These are phyloP conservation scores for Lantana camara DNA, from an alignment of 257 asterid species.

Conservation along the genomic window DNA sequence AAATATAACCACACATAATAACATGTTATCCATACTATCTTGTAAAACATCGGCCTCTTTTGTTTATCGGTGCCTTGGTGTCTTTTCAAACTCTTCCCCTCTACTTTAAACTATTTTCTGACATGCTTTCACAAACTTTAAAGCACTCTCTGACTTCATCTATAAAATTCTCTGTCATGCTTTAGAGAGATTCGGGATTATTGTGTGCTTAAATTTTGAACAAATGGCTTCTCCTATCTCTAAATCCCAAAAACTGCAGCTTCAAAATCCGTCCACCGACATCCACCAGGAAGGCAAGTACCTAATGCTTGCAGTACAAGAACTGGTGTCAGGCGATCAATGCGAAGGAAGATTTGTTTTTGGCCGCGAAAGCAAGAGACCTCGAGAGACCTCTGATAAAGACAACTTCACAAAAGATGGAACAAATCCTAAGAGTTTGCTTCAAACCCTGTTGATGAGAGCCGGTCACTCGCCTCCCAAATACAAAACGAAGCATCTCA, in stretches of 20 bases:
- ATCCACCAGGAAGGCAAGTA: conserved; percentile 94
- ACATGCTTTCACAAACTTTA: no score
- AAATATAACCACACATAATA: no score
- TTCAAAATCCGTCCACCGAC: conserved; percentile 75
- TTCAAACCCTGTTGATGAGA: conserved; percentile 93
- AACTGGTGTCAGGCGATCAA: conserved; percentile 87
- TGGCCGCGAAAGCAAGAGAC: conserved; percentile 85
- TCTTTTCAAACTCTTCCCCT: no score
- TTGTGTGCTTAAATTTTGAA: no score
- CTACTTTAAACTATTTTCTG: no score
- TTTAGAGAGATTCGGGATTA: no score
- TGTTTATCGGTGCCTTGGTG: no score
- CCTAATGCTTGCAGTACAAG: conserved; percentile 91
- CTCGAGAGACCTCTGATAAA: conserved; percentile 45
- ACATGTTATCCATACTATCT: no score
- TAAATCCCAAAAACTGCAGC: conserved; percentile 64
- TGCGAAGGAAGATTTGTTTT: conserved; percentile 93
- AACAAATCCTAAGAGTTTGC: conserved; percentile 88
- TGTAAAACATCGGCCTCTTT: no score
- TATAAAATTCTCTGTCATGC: no score
- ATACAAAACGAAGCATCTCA: conserved; percentile 93
- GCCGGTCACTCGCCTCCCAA: conserved; percentile 99
- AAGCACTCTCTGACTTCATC: no score
- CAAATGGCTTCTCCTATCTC: no score
- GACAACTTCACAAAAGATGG: conserved; percentile 87